These are phyloP conservation scores for Fusarium xylarioides DNA, from an alignment of 2,329 filamentous ascomycete species.

Conservation along the genomic window DNA sequence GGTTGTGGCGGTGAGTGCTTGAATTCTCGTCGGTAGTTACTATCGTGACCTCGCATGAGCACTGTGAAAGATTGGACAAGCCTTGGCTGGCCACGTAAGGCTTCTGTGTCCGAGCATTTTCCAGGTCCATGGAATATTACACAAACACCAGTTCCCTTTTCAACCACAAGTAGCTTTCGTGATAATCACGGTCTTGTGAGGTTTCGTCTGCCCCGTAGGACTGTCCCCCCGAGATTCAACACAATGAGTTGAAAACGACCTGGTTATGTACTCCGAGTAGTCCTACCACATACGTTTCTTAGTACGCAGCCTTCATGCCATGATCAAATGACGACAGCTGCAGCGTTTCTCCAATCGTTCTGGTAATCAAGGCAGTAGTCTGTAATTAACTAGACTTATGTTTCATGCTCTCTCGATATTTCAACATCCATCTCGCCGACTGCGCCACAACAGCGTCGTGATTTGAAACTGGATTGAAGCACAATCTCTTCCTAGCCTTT, in stretches of 20 bases:
- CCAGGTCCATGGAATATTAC: not conserved
- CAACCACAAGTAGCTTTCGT: not conserved
- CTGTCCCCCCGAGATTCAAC: not conserved
- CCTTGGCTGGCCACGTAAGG: not conserved
- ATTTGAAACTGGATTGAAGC: slow-evolving; percentile 11
- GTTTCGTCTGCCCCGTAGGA: rapidly evolving
- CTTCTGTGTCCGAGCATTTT: not conserved
- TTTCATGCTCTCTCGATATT: not conserved
- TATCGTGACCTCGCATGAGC: rapidly evolving
- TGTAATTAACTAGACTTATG: not conserved
- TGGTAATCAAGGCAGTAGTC: rapidly evolving
- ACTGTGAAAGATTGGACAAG: not conserved
- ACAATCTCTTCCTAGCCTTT: slow-evolving; percentile 11
- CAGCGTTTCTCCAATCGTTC: rapidly evolving
- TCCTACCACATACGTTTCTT: rapidly evolving
- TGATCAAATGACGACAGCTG: not conserved
- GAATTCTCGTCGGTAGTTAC: not conserved
- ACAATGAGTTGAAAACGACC: rapidly evolving
- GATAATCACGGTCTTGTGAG: rapidly evolving
- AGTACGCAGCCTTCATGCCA: not conserved
- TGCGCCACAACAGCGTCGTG: slow-evolving; percentile 20
- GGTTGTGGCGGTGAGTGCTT: not conserved
- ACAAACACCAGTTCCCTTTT: not conserved
- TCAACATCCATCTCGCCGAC: slow-evolving; percentile 21
- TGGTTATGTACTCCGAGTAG: not conserved